phyloP scores from a whole-genome alignment of 495 filamentous ascomycete species.

The Entonaema liquescens region DNA sequence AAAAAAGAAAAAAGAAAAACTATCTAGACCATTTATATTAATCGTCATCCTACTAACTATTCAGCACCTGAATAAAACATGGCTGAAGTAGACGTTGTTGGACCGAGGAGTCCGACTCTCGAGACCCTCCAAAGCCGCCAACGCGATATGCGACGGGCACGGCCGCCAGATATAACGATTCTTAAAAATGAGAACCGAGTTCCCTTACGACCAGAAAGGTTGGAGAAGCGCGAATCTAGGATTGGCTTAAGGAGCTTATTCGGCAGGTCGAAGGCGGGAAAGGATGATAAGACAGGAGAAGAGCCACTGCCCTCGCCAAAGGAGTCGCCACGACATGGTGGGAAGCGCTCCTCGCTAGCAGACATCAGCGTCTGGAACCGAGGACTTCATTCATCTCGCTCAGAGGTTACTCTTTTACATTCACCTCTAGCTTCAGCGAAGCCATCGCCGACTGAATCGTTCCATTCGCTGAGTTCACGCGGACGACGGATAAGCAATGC shows the following conservation, averaged over 20 bases:
- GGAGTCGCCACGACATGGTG: slow-evolving; percentile 41
- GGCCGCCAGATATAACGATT: slow-evolving; percentile 39
- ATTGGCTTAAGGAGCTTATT: slow-evolving; percentile 61
- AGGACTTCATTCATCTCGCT: slow-evolving; percentile 49
- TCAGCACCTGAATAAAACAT: slow-evolving; percentile 13
- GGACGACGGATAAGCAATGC: slow-evolving; percentile 23
- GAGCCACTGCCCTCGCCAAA: slow-evolving; percentile 35
- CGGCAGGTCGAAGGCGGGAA: slow-evolving; percentile 46
- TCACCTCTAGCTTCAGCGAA: slow-evolving; percentile 23
- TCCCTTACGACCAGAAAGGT: slow-evolving; percentile 34
- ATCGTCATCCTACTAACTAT: slow-evolving; percentile 3
- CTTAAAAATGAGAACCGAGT: slow-evolving; percentile 32
- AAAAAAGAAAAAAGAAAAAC: too few relatives aligned
- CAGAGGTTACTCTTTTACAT: slow-evolving; percentile 50
- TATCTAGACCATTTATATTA: not conserved
- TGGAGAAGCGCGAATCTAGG: slow-evolving; percentile 55
- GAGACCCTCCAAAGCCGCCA: slow-evolving; percentile 38
- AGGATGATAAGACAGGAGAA: slow-evolving; percentile 40
- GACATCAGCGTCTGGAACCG: slow-evolving; percentile 56
- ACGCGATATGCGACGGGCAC: slow-evolving; percentile 36
- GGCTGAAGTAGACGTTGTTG: slow-evolving; percentile 18
- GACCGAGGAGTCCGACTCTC: slow-evolving; percentile 25
- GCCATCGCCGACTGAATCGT: slow-evolving; percentile 8
- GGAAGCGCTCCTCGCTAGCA: slow-evolving; percentile 55
- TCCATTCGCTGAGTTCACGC: slow-evolving; percentile 1